Evolutionary conservation across 179 eudicot genomes (phyloP), one percentile per base, ranked within the genome.

Genomic region (Kewa caespitosa): DNA sequence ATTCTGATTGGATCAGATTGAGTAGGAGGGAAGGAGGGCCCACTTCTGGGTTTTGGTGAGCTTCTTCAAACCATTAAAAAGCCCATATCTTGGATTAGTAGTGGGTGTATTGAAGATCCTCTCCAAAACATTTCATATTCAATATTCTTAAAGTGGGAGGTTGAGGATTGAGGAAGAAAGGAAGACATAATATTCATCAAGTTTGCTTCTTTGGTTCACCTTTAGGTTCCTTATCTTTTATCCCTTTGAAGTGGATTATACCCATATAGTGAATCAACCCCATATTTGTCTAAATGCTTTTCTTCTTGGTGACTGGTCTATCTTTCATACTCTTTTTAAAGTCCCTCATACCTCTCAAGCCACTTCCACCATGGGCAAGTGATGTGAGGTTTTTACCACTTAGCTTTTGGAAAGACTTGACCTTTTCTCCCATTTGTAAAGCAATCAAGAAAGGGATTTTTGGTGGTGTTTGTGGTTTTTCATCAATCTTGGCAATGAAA

Each of bases 291-390:
- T 78, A 87, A 79, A 96, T 93, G 97, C 84, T 96, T 81, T 86
- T 96, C 86, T 81, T 93, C 81, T 75, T 96, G 73, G 82, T 93
- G 77, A 86, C 91, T 74, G 81, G 90, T 60, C 65, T 86, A 74
- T 89, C 95, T 77, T 93, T 92, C 85, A 70, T 90, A 70, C 71
- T 93, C 74, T 87, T 90, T 62, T 70, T 82, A 62, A 96, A 91
- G 72, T 89, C 94, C 34, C 88, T 96, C 22, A n/a, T n/a, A n/a
- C 74, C 91, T 62, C 78, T 89, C 30, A 89, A 86, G 73, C 92
- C 96, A 78, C 89, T 93, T 17, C 91, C 91, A n/a, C 76, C 79
- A 65, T 92, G 95, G 97, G 85, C 90, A 43, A 71, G 54, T 89
- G 98, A 93, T 82, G 80, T 86, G 87, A 87, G 92, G 74, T 79